Evolutionary conservation across 2,329 filamentous ascomycete species (phyloP).

Genomic region (Chaetomiaceae sp.): DNA sequence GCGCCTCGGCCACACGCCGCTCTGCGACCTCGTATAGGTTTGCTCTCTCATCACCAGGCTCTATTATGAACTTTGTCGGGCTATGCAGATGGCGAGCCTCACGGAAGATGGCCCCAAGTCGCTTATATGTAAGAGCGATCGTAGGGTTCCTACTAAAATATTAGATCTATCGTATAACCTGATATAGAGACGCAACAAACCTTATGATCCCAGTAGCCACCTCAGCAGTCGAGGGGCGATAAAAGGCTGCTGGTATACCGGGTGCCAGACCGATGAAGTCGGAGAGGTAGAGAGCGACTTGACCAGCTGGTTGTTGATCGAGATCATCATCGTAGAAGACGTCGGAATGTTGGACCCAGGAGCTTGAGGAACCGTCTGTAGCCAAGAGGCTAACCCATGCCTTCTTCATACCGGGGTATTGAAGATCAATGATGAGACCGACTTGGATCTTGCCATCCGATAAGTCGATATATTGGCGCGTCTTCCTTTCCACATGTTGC

Average conservation of each 20-base stretch:
- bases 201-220: conserved; percentile 4
- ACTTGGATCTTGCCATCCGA: conserved; percentile 12
- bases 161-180: neutral
- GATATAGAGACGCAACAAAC: conserved; percentile 6
- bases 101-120: conserved; percentile 6
- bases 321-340: conserved; percentile 5
- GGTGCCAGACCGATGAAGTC: too few species aligned
- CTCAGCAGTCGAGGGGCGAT: conserved; percentile 11
- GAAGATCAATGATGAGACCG: conserved; percentile 10
- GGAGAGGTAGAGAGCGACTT: too few species aligned
- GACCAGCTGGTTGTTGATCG: conserved; percentile 10
- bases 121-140: conserved; percentile 8
- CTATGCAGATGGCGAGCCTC: neutral
- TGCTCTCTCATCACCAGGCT: neutral
- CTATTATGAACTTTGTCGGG: neutral
- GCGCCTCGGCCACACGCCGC: neutral
- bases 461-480: conserved; percentile 11
- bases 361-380: neutral
- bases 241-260: conserved; percentile 10
- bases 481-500: conserved; percentile 12
- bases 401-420: conserved; percentile 10
- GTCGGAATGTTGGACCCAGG: conserved; percentile 6
- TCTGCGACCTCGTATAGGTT: conserved; percentile 1
- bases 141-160: conserved; percentile 4
- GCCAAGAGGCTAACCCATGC: conserved; percentile 6